These are phyloP conservation scores for Monilinia fructigena DNA, from an alignment of 2,329 filamentous ascomycete genomes.

Conservation along the genomic window DNA sequence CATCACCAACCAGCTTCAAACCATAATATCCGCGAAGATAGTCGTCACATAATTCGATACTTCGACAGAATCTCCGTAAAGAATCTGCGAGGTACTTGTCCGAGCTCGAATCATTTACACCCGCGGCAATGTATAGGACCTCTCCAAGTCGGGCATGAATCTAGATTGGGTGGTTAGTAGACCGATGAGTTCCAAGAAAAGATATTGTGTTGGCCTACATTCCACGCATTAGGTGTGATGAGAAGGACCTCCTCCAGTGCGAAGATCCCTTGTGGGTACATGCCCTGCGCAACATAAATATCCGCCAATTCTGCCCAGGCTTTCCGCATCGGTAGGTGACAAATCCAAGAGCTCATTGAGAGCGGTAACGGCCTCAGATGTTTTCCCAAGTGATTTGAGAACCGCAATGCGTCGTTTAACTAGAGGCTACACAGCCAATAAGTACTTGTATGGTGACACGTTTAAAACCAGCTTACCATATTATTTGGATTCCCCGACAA, in stretches of 20 bases:
- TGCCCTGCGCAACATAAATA: slow-evolving; percentile 75
- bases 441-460: slow-evolving; percentile 19
- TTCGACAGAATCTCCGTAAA: slow-evolving; percentile 81
- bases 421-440: slow-evolving; percentile 61
- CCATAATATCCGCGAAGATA: slow-evolving; percentile 93
- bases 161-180: slow-evolving; percentile 46
- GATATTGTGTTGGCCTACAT: slow-evolving; percentile 57
- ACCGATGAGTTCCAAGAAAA: slow-evolving; percentile 26
- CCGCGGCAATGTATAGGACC: slow-evolving; percentile 69
- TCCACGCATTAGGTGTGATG: slow-evolving; percentile 90
- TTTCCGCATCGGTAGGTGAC: slow-evolving; percentile 84
- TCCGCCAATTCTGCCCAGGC: slow-evolving; percentile 91
- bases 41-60: slow-evolving; percentile 89
- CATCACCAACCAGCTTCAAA: slow-evolving; percentile 66
- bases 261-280: slow-evolving; percentile 81
- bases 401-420: slow-evolving; percentile 81
- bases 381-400: slow-evolving; percentile 69
- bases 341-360: slow-evolving; percentile 75
- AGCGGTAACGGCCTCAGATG: slow-evolving; percentile 69
- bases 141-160: slow-evolving; percentile 87
- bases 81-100: slow-evolving; percentile 65
- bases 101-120: slow-evolving; percentile 43
- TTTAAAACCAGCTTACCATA: slow-evolving; percentile 57
- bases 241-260: slow-evolving; percentile 88
- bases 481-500: slow-evolving; percentile 74